phyloP scores from a whole-genome alignment of 139 green algal genomes.

The Coelastrella sp. region DNA sequence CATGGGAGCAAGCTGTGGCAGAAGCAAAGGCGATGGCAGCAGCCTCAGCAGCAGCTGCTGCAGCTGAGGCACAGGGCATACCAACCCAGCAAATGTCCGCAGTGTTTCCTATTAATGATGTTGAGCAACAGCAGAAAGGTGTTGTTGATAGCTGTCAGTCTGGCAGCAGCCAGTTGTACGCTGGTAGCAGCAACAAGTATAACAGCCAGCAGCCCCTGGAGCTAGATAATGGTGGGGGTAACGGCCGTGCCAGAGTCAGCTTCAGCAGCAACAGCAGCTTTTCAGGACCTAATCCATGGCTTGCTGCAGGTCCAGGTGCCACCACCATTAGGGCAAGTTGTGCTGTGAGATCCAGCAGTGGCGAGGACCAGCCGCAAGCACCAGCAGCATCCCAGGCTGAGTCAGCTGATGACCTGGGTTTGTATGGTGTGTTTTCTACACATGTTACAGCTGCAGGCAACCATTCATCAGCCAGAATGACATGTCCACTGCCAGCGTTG shows the following conservation, averaged over 20 bases:
- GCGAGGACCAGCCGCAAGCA: neutral
- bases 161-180: neutral
- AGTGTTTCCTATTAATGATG: too few species aligned
- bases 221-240: neutral
- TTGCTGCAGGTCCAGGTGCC: neutral
- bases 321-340: too few species aligned
- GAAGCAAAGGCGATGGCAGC: neutral
- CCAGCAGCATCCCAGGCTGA: neutral
- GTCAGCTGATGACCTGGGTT: neutral
- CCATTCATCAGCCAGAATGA: conserved; percentile 3
- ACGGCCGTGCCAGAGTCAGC: neutral
- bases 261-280: neutral
- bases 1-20: conserved; percentile 14
- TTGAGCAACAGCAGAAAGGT: neutral
- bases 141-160: neutral
- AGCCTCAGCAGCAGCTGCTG: neutral
- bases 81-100: too few species aligned
- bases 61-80: neutral
- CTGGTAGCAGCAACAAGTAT: too few species aligned
- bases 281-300: neutral
- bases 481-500: conserved; percentile 1
- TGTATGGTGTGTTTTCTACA: neutral
- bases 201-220: too few species aligned
- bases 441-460: neutral
- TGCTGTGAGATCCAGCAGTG: neutral